Conservation (phyloP, 345 rosid genomes). For the Gossypium mustelinum region DNA sequence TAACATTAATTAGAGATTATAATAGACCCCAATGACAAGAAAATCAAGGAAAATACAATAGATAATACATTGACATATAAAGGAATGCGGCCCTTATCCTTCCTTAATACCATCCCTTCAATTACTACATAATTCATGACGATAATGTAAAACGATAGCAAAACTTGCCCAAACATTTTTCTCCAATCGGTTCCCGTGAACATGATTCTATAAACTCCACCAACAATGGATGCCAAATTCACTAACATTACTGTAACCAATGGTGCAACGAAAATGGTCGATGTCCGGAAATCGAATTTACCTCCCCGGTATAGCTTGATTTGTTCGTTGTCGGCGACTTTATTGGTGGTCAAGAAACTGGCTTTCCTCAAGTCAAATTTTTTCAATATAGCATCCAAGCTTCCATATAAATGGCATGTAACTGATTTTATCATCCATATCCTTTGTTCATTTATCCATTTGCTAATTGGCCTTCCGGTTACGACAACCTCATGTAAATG, state of each 20-base stretch:
- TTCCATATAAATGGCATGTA: slow-evolving; percentile 26
- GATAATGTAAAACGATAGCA: slow-evolving; percentile 32
- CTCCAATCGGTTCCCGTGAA: slow-evolving; percentile 17
- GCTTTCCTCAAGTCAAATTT: slow-evolving; percentile 28
- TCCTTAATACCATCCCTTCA: slow-evolving; percentile 38
- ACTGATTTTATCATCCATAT: slow-evolving; percentile 45
- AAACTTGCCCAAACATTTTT: slow-evolving; percentile 22
- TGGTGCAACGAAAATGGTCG: slow-evolving; percentile 32
- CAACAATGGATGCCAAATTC: slow-evolving; percentile 25
- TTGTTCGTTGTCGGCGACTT: slow-evolving; percentile 29
- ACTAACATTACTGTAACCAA: slow-evolving; percentile 28
- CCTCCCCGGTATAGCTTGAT: slow-evolving; percentile 30
- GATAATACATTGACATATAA: slow-evolving; percentile 21
- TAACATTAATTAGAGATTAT: neutral
- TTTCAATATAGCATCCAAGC: slow-evolving; percentile 28
- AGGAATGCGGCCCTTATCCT: slow-evolving; percentile 39
- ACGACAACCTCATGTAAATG: slow-evolving; percentile 32
- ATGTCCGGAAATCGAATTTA: slow-evolving; percentile 33
- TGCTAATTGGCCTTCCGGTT: slow-evolving; percentile 24
- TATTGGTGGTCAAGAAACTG: slow-evolving; percentile 42
- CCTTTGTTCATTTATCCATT: slow-evolving; percentile 32
- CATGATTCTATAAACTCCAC: slow-evolving; percentile 28
- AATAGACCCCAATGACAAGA: slow-evolving; percentile 18
- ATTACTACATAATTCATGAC: slow-evolving; percentile 26
- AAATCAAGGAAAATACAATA: slow-evolving; percentile 4